phyloP scores from a whole-genome alignment of 2,329 filamentous ascomycete genomes.

The Fusarium sp. region DNA sequence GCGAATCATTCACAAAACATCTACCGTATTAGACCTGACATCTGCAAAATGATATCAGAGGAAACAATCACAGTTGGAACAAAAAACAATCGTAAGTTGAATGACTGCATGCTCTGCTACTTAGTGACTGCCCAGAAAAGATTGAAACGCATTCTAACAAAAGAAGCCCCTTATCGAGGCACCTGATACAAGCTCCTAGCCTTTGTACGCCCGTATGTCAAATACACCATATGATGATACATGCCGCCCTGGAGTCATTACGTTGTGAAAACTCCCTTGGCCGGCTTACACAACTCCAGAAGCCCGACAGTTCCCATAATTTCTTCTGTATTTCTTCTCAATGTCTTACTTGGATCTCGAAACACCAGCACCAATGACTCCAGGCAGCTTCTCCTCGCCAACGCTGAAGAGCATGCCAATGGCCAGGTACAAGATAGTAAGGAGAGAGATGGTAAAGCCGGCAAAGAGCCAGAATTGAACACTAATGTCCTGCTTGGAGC shows the following conservation, averaged over 20 bases:
- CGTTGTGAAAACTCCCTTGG: slow-evolving; percentile 33
- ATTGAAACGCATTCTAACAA: slow-evolving; percentile 45
- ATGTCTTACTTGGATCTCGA: slow-evolving; percentile 71
- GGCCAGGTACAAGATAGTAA: slow-evolving; percentile 74
- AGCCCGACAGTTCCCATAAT: slow-evolving; percentile 28
- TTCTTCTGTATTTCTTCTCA: not conserved
- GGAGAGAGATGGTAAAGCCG: slow-evolving; percentile 76
- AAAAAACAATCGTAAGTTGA: not conserved
- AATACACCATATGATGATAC: slow-evolving; percentile 48
- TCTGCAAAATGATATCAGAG: not conserved
- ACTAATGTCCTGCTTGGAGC: slow-evolving; percentile 92
- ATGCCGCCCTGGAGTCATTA: slow-evolving; percentile 42
- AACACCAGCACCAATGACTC: slow-evolving; percentile 96
- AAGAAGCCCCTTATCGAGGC: slow-evolving; percentile 43
- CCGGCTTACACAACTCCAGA: slow-evolving; percentile 40
- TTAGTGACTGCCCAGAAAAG: slow-evolving; percentile 28
- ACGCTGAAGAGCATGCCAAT: slow-evolving; percentile 85
- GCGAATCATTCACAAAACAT: not conserved
- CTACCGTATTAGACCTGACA: not conserved
- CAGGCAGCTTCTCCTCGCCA: slow-evolving; percentile 87
- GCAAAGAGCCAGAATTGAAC: slow-evolving; percentile 88
- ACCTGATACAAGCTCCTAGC: slow-evolving; percentile 47
- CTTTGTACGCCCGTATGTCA: slow-evolving; percentile 48
- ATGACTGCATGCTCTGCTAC: slow-evolving; percentile 24
- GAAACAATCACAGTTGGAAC: not conserved